These are phyloP conservation scores for Beauveria caledonica DNA, from an alignment of 2,329 filamentous ascomycete genomes.

Conservation along the genomic window DNA sequence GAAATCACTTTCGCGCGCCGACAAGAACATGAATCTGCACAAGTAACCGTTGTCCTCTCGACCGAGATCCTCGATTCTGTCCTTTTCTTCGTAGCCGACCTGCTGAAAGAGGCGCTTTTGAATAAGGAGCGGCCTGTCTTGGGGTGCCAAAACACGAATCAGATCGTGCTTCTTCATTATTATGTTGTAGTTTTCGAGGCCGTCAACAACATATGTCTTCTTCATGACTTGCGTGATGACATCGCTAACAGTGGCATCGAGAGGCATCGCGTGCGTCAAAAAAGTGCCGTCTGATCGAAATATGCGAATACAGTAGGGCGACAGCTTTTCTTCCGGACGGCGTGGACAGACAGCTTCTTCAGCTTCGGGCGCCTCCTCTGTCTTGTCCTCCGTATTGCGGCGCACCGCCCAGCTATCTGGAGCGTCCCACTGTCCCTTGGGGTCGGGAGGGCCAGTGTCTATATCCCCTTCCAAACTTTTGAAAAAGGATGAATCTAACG, in stretches of 20 bases:
- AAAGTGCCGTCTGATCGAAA: slow-evolving; percentile 93
- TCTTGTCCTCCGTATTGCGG: slow-evolving; percentile 58
- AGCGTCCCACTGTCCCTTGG: slow-evolving; percentile 71
- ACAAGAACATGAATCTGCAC: slow-evolving; percentile 90
- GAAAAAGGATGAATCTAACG: slow-evolving; percentile 52
- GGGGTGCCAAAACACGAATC: slow-evolving; percentile 67
- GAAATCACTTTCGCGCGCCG: slow-evolving; percentile 77
- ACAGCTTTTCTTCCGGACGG: slow-evolving; percentile 64
- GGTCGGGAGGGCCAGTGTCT: slow-evolving; percentile 23
- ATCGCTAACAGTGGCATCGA: slow-evolving; percentile 79
- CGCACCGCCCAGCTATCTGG: slow-evolving; percentile 96
- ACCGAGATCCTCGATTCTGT: slow-evolving; percentile 86
- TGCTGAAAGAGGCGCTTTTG: slow-evolving; percentile 88
- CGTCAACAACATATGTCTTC: slow-evolving; percentile 87
- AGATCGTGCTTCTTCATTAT: slow-evolving; percentile 90
- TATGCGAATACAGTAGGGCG: slow-evolving; percentile 85
- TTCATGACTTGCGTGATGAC: slow-evolving; percentile 86
- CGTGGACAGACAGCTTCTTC: slow-evolving; percentile 62
- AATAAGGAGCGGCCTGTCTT: slow-evolving; percentile 78
- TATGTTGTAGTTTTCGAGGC: slow-evolving; percentile 89
- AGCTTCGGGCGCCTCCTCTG: slow-evolving; percentile 47
- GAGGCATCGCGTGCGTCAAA: slow-evolving; percentile 74
- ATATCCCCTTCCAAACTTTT: slow-evolving; percentile 37
- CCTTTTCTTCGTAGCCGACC: slow-evolving; percentile 79
- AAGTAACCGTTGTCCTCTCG: slow-evolving; percentile 97